phyloP scores from a whole-genome alignment of 176 grass and related monocot genomes.

The Cymbopogon citratus region DNA sequence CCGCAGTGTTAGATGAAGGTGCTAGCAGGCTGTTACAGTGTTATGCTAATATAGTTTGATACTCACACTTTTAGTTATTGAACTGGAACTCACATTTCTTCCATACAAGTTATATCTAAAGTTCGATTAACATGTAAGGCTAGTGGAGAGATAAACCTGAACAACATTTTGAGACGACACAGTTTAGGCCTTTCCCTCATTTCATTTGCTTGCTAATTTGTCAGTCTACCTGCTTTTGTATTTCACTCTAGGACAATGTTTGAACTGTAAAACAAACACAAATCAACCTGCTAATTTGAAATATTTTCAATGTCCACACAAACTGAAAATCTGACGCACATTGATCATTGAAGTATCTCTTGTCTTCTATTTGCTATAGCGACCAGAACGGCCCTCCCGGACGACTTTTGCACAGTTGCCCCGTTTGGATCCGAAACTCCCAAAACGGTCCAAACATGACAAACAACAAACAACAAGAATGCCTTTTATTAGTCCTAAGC shows the following conservation, averaged over 20 bases:
- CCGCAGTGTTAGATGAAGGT: not conserved
- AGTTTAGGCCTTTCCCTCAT: not conserved
- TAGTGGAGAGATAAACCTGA: not conserved
- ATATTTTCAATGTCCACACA: not conserved
- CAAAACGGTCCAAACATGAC: no score
- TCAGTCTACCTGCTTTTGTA: not conserved
- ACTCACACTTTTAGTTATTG: not conserved
- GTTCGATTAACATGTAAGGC: not conserved
- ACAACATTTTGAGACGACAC: not conserved
- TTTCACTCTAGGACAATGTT: slow-evolving; percentile 1
- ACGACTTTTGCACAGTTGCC: no score
- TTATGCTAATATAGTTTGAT: not conserved
- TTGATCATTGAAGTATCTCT: not conserved
- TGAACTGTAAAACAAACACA: not conserved
- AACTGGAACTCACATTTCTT: not conserved
- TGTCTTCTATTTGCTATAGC: not conserved
- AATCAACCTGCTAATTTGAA: not conserved
- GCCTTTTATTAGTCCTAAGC: not conserved
- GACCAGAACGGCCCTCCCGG: no score
- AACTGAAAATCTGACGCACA: not conserved
- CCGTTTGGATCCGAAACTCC: no score
- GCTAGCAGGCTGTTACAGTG: not conserved
- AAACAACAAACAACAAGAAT: not conserved
- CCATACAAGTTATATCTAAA: not conserved
- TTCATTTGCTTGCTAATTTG: not conserved